Evolutionary conservation across 148 eudicot species (phyloP).

Genomic region (Rhododendron griersonianum): DNA sequence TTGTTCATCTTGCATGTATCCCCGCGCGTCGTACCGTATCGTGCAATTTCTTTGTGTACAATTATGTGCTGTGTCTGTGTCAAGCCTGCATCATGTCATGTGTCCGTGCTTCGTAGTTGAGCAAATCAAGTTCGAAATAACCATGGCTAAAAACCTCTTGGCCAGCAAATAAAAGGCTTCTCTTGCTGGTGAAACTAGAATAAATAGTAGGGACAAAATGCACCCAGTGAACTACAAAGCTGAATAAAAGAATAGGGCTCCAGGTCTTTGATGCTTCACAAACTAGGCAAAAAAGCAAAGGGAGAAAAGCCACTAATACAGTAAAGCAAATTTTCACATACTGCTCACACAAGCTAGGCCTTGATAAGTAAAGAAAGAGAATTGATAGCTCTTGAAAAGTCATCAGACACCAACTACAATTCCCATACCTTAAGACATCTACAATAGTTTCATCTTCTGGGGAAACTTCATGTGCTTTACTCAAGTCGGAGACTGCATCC

Average conservation of each 20-base stretch:
- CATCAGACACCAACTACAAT: neutral
- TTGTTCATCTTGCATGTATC: neutral
- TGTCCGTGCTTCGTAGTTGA: neutral
- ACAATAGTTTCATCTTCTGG: constrained; percentile 91
- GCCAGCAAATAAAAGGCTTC: neutral
- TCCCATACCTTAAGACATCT: constrained; percentile 68
- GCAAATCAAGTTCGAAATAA: neutral
- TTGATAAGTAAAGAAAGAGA: neutral
- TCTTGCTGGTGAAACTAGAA: neutral
- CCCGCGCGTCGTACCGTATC: neutral
- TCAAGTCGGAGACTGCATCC: constrained; percentile 83
- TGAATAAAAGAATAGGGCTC: neutral
- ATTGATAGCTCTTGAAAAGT: neutral
- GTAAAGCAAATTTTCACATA: neutral
- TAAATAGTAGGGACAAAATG: neutral
- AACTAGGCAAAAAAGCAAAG: neutral
- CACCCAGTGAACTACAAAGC: neutral
- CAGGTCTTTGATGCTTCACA: neutral
- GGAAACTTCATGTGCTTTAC: constrained; percentile 75
- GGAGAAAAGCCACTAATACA: neutral
- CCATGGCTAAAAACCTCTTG: neutral
- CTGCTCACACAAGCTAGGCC: neutral
- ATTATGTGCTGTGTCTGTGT: neutral
- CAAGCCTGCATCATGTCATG: neutral
- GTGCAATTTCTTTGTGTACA: neutral